A percentile compares a stretch with the other conserved stretches of the same genome.
Conservation (phyloP, 768 basidiomycete species). For the Erythrobasidium yunnanense region DNA sequence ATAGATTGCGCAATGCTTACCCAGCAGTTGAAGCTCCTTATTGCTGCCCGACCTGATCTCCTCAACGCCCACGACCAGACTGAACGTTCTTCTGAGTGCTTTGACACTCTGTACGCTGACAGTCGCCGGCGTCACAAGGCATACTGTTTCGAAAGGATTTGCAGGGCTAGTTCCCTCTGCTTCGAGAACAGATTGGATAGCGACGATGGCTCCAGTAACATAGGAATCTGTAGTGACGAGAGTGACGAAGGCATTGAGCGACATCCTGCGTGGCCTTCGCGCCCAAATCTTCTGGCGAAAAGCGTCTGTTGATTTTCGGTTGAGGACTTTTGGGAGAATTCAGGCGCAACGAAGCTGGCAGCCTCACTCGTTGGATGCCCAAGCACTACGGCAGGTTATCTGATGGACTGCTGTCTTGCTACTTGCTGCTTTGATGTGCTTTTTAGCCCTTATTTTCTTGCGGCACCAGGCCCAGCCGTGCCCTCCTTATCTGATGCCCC, state of each 20-base stretch:
- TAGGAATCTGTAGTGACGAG: slow-evolving; percentile 85
- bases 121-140: slow-evolving; percentile 86
- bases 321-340: no score
- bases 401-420: no score
- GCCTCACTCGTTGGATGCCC: no score
- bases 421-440: no score
- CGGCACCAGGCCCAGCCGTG: no score
- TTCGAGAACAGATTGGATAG: slow-evolving; percentile 73
- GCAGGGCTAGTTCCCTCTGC: slow-evolving; percentile 56
- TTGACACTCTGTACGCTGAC: slow-evolving; percentile 73
- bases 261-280: no score
- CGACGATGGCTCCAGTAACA: slow-evolving; percentile 79
- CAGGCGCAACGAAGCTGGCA: no score
- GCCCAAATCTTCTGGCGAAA: no score
- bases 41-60: slow-evolving; percentile 61
- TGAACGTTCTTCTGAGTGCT: slow-evolving; percentile 64
- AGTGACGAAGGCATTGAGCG: slow-evolving; percentile 67
- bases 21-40: slow-evolving; percentile 64
- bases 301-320: no score
- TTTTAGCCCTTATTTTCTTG: no score
- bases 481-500: no score
- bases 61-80: slow-evolving; percentile 85
- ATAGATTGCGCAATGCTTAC: slow-evolving; percentile 52
- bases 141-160: slow-evolving; percentile 54
- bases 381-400: no score